These are phyloP conservation scores for Canavalia ensiformis DNA, from an alignment of 306 rosid genomes.

Conservation along the genomic window DNA sequence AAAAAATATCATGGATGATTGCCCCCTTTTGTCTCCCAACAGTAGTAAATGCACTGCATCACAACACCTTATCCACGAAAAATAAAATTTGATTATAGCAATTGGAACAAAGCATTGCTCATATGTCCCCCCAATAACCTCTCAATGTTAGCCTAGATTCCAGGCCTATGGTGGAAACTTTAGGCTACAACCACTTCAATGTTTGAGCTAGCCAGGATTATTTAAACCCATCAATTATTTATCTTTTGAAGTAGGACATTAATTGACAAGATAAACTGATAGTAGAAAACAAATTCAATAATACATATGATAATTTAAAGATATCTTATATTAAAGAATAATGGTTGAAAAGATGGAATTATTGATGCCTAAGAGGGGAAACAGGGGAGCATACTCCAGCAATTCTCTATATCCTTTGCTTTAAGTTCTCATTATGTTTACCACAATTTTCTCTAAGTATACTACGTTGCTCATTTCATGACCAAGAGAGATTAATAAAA, in stretches of 20 bases:
- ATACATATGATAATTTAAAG: conserved; percentile 34
- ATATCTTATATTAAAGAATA: conserved; percentile 38
- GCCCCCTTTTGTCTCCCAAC: conserved; percentile 54
- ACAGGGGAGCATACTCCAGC: conserved; percentile 44
- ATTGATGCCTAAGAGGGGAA: conserved; percentile 36
- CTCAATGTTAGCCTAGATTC: conserved; percentile 51
- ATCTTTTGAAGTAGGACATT: conserved; percentile 46
- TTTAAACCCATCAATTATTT: conserved; percentile 30
- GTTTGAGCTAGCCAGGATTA: conserved; percentile 38
- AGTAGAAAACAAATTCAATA: conserved; percentile 37
- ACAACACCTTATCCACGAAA: conserved; percentile 37
- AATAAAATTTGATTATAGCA: conserved; percentile 26
- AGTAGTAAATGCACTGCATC: conserved; percentile 48
- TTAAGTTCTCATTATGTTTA: conserved; percentile 31
- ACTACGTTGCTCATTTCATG: conserved; percentile 40
- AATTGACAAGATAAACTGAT: conserved; percentile 31
- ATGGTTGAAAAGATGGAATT: conserved; percentile 41
- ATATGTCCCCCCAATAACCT: conserved; percentile 37
- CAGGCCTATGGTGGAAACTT: conserved; percentile 44
- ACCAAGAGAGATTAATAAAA: conserved; percentile 50
- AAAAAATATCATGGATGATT: conserved; percentile 45
- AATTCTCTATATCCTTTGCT: conserved; percentile 47
- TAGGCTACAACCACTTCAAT: conserved; percentile 39
- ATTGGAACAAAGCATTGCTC: conserved; percentile 41
- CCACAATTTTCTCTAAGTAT: conserved; percentile 34